Conservation (phyloP, 2,329 filamentous ascomycete species). For the Chaetomiaceae sp. region DNA sequence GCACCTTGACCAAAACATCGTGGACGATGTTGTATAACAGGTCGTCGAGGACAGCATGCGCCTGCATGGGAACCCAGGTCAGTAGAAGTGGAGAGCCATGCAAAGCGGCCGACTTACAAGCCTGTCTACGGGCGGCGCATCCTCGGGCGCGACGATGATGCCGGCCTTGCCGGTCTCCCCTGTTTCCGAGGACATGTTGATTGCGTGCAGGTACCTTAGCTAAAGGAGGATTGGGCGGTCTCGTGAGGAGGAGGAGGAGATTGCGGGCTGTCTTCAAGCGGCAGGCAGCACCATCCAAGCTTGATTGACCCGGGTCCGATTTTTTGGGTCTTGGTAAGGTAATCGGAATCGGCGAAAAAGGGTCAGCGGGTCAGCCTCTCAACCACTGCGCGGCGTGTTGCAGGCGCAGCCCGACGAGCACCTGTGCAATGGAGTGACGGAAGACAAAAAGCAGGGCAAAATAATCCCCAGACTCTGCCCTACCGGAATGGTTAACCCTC, state of each 20-base stretch:
- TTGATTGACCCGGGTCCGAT: constrained; percentile 8
- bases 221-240: neutral
- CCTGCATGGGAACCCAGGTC: constrained; percentile 36
- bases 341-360: constrained; percentile 6
- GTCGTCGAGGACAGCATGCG: constrained; percentile 67
- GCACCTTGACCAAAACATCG: constrained; percentile 68
- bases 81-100: constrained; percentile 11
- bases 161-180: constrained; percentile 50
- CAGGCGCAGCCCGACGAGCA: constrained; percentile 5
- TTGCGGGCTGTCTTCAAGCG: constrained; percentile 11
- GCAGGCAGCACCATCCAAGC: constrained; percentile 12
- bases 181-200: constrained; percentile 27
- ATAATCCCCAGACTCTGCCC: neutral
- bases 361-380: constrained; percentile 10
- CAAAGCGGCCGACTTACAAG: constrained; percentile 44
- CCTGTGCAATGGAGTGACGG: neutral
- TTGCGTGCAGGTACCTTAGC: neutral
- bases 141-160: constrained; percentile 50
- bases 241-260: constrained; percentile 9
- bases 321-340: constrained; percentile 11
- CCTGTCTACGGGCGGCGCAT: constrained; percentile 52
- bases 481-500: neutral
- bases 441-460: neutral
- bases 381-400: neutral
- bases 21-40: constrained; percentile 72